Conservation (phyloP, 306 rosid genomes). For the Rosa lucieae region DNA sequence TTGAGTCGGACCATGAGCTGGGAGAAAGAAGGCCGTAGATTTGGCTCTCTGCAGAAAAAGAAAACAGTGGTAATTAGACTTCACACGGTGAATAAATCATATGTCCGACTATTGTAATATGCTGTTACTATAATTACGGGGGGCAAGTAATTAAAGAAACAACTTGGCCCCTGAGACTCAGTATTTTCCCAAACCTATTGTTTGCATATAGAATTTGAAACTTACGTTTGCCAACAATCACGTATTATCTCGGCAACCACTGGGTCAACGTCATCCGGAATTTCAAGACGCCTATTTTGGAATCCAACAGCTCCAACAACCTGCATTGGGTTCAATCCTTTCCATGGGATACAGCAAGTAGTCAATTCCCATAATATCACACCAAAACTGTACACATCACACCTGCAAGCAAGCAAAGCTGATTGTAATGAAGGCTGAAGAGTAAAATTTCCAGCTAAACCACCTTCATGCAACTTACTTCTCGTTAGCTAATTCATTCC, state of each 20-base stretch:
- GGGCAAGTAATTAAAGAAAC: neutral
- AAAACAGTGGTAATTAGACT: constrained; percentile 16
- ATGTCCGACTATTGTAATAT: neutral
- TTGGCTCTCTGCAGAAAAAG: constrained; percentile 74
- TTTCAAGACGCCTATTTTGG: constrained; percentile 92
- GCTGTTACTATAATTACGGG: neutral
- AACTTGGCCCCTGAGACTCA: neutral
- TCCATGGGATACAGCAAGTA: constrained; percentile 79
- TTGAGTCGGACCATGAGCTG: constrained; percentile 74
- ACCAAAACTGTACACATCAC: constrained; percentile 98
- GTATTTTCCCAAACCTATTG: neutral
- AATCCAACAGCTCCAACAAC: constrained; percentile 99
- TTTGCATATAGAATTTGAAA: constrained; percentile 8
- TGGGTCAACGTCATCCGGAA: constrained; percentile 82
- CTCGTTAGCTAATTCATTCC: constrained; percentile 93
- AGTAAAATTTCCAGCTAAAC: constrained; percentile 14
- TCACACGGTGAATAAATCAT: neutral
- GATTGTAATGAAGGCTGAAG: constrained; percentile 19
- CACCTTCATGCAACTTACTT: constrained; percentile 55
- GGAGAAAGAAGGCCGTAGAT: constrained; percentile 89
- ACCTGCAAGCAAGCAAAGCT: constrained; percentile 59
- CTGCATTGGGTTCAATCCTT: constrained; percentile 99
- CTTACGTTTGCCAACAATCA: constrained; percentile 97
- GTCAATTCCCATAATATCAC: constrained; percentile 96
- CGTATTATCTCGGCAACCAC: constrained; percentile 71